Evolutionary conservation across 176 grass and related monocot genomes (phyloP), one percentile per base, ranked within the genome.

Genomic region (Rhynchospora breviuscula): DNA sequence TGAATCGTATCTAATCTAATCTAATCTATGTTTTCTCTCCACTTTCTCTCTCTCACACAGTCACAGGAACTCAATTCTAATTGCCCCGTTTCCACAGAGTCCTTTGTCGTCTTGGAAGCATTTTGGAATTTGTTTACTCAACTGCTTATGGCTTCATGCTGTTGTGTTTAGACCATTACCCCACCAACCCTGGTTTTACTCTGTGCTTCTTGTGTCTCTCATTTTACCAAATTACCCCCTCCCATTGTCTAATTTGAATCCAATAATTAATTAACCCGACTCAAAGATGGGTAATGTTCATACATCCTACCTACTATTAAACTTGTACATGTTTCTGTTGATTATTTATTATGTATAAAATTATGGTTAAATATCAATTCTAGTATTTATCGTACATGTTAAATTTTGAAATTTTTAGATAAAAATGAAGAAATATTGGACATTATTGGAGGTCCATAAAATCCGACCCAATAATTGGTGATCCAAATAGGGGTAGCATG

Each of bases 31-130:
- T 7, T 21, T n/a, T 13, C 66, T 23, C 22, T 13, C 66, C 18
- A 1, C 66, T 70, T 10, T 29, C 23, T 70, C 21, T 70, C 23
- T 70, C 66, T 70, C 66, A 33, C 66, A 9, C 65, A 33, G 11
- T 64, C 66, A 70, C 66, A 70, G 66, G 35, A 70, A 70, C 66
- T 26, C 66, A 70, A 35, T 70, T 70, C 66, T 70, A 70, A 70
- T 70, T 70, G 66, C 66, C 21, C 66, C 66, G 23, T 70, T 70
- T 70, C 66, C 66, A 70, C 5, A 0, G 2, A 25, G 33, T 0
- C 35, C 23, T 43, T 71, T 40, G 31, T 71, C 21, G 23, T 71
- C 67, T 71, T 71, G 5, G 23, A 7, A 1, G 17, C 67, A 35
- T n/a, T 8, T n/a, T 25, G 17, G 33, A 40, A 33, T 40, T 67